Evolutionary conservation across 352 stramenopile genomes (phyloP), one percentile per base, ranked within the genome.

Genomic region (Ophiocytium majus): DNA sequence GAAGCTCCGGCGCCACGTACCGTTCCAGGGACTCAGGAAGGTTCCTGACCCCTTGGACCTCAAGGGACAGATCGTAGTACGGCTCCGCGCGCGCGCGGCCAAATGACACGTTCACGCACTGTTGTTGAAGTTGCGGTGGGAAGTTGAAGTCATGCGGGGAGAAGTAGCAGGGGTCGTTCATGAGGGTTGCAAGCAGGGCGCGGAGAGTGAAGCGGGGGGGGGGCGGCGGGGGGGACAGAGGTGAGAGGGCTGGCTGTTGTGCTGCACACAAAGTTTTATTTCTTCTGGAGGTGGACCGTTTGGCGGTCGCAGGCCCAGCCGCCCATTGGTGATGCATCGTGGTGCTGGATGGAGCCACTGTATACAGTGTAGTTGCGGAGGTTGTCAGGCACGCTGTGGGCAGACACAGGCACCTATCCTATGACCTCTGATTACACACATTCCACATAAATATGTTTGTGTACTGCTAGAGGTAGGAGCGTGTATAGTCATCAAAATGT

Each of bases 121-220:
- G 33, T 76, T 23, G 19, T 10, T 5, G 23, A 81, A 79, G 32
- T 76, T n/a, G n/a, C n/a, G n/a, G n/a, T n/a, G n/a, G n/a, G 76
- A 49, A 81, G 37, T 32, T 33, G 66, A 74, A 17, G 57, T 9
- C 14, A n/a, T 31, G 23, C 28, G 0, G 64, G 64, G 32, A 35
- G 37, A 23, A 35, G 50, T 50, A 17, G 57, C 17, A 31, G 43
- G 0, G 76, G 19, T 97, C 89, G 84, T 94, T 94, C 0, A 88
- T 90, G 80, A 92, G 96, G 66, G 93, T 93, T 86, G 97, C 97
- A 49, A 98, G 93, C 14, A 14, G 5, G 14, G 5, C 43, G 79
- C 96, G 93, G 0, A 98, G 88, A 82, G 96, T 93, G 35, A 98
- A 90, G 86, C 97, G 94, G 88, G 97, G 96, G 66, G 97, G 97